Evolutionary conservation across 768 basidiomycete genomes (phyloP).

Genomic region (Filobasidium floriforme): DNA sequence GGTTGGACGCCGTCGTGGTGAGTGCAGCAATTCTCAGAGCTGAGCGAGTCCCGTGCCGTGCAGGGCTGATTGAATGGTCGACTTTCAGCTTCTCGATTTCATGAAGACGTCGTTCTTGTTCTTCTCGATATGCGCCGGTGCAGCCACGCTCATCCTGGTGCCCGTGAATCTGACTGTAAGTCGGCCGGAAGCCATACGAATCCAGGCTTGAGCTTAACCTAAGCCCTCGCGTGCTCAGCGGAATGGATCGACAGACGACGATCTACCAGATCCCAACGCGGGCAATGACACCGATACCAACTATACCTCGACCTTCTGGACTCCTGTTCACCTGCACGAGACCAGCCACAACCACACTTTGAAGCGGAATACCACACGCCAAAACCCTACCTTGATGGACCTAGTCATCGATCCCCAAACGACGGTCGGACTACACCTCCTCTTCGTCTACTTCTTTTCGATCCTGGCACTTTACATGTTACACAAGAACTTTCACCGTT

Average conservation of each 20-base stretch:
- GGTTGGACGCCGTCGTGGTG: conserved; percentile 91
- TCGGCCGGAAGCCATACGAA: neutral
- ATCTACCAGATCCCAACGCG: conserved; percentile 48
- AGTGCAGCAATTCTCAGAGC: conserved; percentile 42
- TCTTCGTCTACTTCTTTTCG: conserved; percentile 93
- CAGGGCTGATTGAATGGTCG: neutral
- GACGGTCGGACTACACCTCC: conserved; percentile 76
- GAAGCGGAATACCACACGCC: conserved; percentile 35
- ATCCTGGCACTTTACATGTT: conserved; percentile 75
- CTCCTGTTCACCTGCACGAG: conserved; percentile 21
- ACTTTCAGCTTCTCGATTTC: conserved; percentile 72
- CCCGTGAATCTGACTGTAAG: conserved; percentile 86
- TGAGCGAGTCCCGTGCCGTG: conserved; percentile 8
- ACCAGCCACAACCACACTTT: conserved; percentile 2
- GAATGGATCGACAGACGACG: conserved; percentile 51
- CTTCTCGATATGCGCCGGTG: conserved; percentile 75
- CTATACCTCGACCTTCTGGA: neutral
- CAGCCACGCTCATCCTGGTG: conserved; percentile 79
- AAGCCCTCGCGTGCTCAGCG: conserved; percentile 50
- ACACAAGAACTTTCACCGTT: conserved; percentile 78
- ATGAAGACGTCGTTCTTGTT: conserved; percentile 91
- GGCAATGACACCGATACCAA: conserved; percentile 33
- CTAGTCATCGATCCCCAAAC: conserved; percentile 83
- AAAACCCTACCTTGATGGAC: conserved; percentile 51
- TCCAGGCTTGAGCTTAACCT: neutral